These are phyloP conservation scores for Trypanosomatidae sp. DNA, from an alignment of 208 protist genomes.

Conservation along the genomic window DNA sequence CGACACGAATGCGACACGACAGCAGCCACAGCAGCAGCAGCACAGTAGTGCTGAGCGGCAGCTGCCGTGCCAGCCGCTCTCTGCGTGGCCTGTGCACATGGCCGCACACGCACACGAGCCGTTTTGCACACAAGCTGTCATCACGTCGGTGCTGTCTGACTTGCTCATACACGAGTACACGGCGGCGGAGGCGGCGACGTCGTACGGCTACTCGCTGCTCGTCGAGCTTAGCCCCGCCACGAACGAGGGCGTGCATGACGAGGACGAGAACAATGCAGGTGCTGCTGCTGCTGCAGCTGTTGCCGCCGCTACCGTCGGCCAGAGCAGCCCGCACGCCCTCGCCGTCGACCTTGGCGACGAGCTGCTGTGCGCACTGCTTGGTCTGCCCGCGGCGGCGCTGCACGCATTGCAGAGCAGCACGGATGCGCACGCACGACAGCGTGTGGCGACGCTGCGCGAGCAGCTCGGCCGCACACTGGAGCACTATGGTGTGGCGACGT, in stretches of 20 bases:
- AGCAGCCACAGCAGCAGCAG: too few relatives aligned
- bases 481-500: conserved; percentile 5
- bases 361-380: not conserved
- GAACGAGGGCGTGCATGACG: not conserved
- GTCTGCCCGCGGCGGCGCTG: not conserved
- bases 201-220: conserved; percentile 24
- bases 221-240: conserved; percentile 18
- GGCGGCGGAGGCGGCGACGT: not conserved
- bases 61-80: conserved; percentile 8
- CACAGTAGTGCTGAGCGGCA: not conserved
- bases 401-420: not conserved
- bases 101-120: conserved; percentile 6
- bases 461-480: not conserved
- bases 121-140: conserved; percentile 32
- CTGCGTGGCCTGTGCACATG: conserved; percentile 6
- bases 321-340: not conserved
- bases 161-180: conserved; percentile 32
- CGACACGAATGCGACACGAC: too few relatives aligned
- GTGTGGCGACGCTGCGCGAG: not conserved
- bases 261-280: too few relatives aligned
- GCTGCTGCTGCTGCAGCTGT: too few relatives aligned
- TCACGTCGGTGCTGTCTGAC: conserved; percentile 42
- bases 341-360: not conserved
- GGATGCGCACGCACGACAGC: not conserved
- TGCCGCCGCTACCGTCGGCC: not conserved